Conservation (phyloP, 805 yeast species). For the Saccharomycopsis olivae region DNA sequence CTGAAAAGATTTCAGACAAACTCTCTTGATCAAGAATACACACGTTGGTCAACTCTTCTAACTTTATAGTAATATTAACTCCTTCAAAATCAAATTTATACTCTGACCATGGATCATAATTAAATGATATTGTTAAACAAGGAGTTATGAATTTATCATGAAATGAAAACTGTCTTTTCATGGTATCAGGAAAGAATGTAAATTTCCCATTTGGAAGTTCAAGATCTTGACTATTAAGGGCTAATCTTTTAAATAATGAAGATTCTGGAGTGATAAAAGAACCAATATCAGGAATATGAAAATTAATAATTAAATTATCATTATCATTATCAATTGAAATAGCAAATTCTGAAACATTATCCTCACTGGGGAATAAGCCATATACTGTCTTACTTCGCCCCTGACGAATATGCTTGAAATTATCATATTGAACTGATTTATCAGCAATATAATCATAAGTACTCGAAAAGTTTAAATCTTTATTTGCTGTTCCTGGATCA, state of each 20-base stretch:
- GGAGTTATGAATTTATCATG: background rate
- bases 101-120: slow-evolving; percentile 19
- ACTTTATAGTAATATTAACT: slow-evolving; percentile 8
- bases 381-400: slow-evolving; percentile 4
- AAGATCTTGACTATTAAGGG: slow-evolving; percentile 11
- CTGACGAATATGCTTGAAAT: slow-evolving; percentile 14
- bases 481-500: slow-evolving; percentile 1
- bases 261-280: slow-evolving; percentile 27
- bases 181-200: slow-evolving; percentile 20
- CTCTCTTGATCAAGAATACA: slow-evolving; percentile 6
- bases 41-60: slow-evolving; percentile 15
- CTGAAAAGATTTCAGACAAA: slow-evolving; percentile 3
- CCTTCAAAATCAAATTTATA: slow-evolving; percentile 8
- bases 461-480: background rate
- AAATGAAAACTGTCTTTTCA: slow-evolving; percentile 11
- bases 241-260: slow-evolving; percentile 18
- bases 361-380: slow-evolving; percentile 6
- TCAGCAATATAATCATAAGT: background rate
- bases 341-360: slow-evolving; percentile 19
- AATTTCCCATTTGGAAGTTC: slow-evolving; percentile 16
- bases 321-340: slow-evolving; percentile 28
- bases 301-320: slow-evolving; percentile 26
- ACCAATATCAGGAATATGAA: slow-evolving; percentile 35
- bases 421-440: slow-evolving; percentile 6
- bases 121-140: slow-evolving; percentile 20